Conservation (phyloP, 768 basidiomycete genomes). For the Favolaschia claudopus region DNA sequence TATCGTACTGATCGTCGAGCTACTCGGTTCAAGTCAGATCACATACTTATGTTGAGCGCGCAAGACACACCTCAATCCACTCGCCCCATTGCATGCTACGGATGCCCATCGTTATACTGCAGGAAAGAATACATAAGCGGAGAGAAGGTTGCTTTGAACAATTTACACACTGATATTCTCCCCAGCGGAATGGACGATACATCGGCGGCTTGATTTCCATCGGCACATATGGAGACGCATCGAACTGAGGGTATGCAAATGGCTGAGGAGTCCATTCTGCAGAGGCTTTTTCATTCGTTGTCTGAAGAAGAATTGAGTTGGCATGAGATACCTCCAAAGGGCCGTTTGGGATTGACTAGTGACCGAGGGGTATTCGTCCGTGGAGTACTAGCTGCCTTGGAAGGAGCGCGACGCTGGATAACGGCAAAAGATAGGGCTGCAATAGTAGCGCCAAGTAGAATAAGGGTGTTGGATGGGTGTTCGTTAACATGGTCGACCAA, state of each 20-base stretch:
- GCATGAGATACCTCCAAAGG: not conserved
- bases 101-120: constrained; percentile 74
- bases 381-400: not conserved
- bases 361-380: not conserved
- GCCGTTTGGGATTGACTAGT: not conserved
- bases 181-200: constrained; percentile 71
- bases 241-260: constrained; percentile 61
- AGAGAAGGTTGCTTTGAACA: not conserved
- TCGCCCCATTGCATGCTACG: constrained; percentile 72
- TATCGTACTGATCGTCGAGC: constrained; percentile 27
- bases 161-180: constrained; percentile 64
- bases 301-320: not conserved
- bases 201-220: constrained; percentile 61
- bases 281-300: constrained; percentile 3
- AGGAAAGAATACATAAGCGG: not conserved
- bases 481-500: too few relatives aligned
- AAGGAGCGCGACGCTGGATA: not conserved
- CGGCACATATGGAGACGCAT: constrained; percentile 48
- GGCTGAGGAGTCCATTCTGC: constrained; percentile 61
- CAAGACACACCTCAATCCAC: constrained; percentile 70
- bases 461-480: too few relatives aligned
- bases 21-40: not conserved
- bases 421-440: too few relatives aligned
- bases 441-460: too few relatives aligned
- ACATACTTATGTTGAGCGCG: too few relatives aligned